These are phyloP conservation scores for Fragaria nilgerrensis DNA, from an alignment of 306 rosid genomes.

Conservation along the genomic window DNA sequence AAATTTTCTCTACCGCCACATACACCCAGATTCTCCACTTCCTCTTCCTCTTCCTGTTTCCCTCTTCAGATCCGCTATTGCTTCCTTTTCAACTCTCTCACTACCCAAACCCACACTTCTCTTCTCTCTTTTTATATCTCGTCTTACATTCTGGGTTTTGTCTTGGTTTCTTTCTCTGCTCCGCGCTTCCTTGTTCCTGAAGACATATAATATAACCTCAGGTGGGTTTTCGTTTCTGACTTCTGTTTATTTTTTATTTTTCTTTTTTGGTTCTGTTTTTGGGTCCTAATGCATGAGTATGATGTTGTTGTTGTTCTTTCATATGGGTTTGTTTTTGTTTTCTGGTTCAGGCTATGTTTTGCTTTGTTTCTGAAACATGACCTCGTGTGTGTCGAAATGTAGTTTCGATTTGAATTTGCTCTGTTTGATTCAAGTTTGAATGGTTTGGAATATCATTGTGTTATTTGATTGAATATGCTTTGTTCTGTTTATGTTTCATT, in stretches of 20 bases:
- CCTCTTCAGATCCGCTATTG: neutral
- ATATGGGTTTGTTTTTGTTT: conserved; percentile 1
- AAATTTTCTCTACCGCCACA: conserved; percentile 28
- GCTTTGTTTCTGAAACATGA: neutral
- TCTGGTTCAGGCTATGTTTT: neutral
- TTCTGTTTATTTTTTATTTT: neutral
- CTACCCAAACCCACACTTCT: conserved; percentile 21
- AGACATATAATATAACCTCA: conserved; percentile 1
- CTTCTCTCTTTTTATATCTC: neutral
- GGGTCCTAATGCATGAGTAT: neutral
- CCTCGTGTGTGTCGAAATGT: neutral
- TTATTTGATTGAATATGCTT: neutral
- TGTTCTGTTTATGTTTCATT: neutral
- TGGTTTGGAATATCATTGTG: neutral
- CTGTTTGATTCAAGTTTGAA: neutral
- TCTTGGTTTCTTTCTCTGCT: conserved; percentile 8
- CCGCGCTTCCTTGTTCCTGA: conserved; percentile 5
- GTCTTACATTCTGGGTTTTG: conserved; percentile 29
- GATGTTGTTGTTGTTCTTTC: conserved; percentile 9
- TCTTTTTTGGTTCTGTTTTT: conserved; percentile 14
- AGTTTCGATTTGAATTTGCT: neutral
- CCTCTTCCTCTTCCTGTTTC: neutral
- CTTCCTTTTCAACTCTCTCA: conserved; percentile 1
- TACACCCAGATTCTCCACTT: conserved; percentile 61
- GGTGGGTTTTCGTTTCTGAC: conserved; percentile 22